A percentile compares a stretch with the other conserved stretches of the same genome.
phyloP scores from a whole-genome alignment of 768 basidiomycete genomes.

The Amanita phalloides region DNA sequence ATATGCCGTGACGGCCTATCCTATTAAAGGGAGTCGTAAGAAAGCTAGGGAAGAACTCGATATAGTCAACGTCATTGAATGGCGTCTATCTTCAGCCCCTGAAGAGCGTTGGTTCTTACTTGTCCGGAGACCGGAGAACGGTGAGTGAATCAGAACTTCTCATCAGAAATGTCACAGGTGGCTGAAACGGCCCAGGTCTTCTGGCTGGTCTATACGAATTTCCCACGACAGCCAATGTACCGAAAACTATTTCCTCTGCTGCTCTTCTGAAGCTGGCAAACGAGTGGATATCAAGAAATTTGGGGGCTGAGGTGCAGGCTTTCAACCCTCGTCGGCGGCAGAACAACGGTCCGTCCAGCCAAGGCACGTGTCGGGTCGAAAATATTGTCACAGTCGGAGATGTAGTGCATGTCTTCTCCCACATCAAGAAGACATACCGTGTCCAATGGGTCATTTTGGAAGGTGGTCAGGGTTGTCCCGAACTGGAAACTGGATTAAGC shows the following conservation, averaged over 20 bases:
- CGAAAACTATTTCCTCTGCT: slow-evolving; percentile 29
- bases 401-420: slow-evolving; percentile 79
- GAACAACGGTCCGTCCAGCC: background rate
- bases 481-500: slow-evolving; percentile 8
- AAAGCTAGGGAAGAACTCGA: slow-evolving; percentile 79
- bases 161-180: slow-evolving; percentile 5
- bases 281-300: slow-evolving; percentile 30
- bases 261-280: slow-evolving; percentile 24
- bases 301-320: slow-evolving; percentile 12
- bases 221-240: slow-evolving; percentile 52
- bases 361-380: slow-evolving; percentile 21
- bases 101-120: slow-evolving; percentile 58
- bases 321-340: slow-evolving; percentile 4
- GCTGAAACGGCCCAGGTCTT: slow-evolving; percentile 44
- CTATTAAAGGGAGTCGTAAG: slow-evolving; percentile 79
- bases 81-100: slow-evolving; percentile 29
- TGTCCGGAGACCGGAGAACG: slow-evolving; percentile 73
- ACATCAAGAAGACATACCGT: slow-evolving; percentile 81
- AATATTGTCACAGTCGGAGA: slow-evolving; percentile 45
- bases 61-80: slow-evolving; percentile 80
- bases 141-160: slow-evolving; percentile 28
- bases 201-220: slow-evolving; percentile 88
- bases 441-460: slow-evolving; percentile 61
- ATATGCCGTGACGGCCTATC: slow-evolving; percentile 58
- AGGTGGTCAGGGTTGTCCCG: slow-evolving; percentile 41